These are phyloP conservation scores for Gynochthodes officinalis DNA, from an alignment of 257 asterid genomes.

Conservation along the genomic window DNA sequence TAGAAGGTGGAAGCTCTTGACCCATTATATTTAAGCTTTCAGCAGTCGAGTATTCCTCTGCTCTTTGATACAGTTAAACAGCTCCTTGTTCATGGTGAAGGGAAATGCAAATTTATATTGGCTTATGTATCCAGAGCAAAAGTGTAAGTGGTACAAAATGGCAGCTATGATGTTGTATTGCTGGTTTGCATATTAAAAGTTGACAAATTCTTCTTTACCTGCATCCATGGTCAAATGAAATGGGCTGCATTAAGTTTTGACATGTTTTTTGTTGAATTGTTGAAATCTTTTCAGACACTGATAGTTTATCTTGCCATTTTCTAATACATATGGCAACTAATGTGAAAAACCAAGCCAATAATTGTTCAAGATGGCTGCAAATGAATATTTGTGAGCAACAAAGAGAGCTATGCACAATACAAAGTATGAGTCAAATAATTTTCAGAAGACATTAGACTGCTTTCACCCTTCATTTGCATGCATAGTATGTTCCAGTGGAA, in stretches of 20 bases:
- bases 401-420: too few relatives aligned
- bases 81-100: constrained; percentile 48
- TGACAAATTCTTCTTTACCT: not conserved
- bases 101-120: constrained; percentile 66
- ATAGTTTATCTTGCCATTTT: not conserved
- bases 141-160: constrained; percentile 48
- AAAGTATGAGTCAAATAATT: too few relatives aligned
- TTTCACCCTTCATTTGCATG: not conserved
- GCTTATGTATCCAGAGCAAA: constrained; percentile 83
- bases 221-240: not conserved
- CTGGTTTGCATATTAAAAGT: not conserved
- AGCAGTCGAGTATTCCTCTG: constrained; percentile 72
- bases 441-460: too few relatives aligned
- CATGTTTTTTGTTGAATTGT: not conserved
- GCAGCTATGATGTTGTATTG: not conserved
- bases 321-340: not conserved
- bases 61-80: constrained; percentile 70
- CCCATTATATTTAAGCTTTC: constrained; percentile 60
- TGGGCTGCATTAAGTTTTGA: not conserved
- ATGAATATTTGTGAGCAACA: not conserved
- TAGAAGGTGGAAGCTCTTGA: constrained; percentile 41
- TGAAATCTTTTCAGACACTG: not conserved
- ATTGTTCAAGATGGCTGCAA: not conserved
- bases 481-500: not conserved
- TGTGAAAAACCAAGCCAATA: not conserved